phyloP scores from a whole-genome alignment of 176 grass and related monocot genomes.

The Poa annua region DNA sequence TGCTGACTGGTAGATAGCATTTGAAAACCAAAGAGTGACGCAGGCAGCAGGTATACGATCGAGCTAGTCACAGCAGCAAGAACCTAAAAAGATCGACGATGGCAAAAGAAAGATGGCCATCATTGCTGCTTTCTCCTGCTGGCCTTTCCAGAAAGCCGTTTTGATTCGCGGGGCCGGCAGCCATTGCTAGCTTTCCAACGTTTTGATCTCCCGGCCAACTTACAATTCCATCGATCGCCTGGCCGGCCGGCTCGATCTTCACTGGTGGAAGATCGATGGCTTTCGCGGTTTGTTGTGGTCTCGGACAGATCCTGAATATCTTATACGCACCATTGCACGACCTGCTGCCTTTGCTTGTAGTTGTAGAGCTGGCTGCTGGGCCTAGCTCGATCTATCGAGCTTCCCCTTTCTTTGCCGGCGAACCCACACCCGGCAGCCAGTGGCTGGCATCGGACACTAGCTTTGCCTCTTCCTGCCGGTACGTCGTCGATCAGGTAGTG shows the following conservation, averaged over 20 bases:
- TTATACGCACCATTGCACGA: slow-evolving; percentile 29
- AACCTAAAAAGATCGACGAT: slow-evolving; percentile 32
- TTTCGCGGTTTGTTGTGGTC: slow-evolving; percentile 28
- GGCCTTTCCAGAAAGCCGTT: slow-evolving; percentile 56
- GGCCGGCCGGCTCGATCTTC: slow-evolving; percentile 1
- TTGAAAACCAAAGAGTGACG: slow-evolving; percentile 4
- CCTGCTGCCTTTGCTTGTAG: slow-evolving; percentile 28
- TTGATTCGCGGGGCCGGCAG: slow-evolving; percentile 51
- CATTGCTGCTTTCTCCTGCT: slow-evolving; percentile 47
- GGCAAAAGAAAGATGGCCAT: neutral
- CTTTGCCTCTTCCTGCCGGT: neutral
- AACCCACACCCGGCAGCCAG: slow-evolving; percentile 8
- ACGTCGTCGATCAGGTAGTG: slow-evolving; percentile 22
- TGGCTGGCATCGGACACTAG: neutral
- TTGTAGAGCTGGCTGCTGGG: neutral
- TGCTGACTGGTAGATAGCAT: neutral
- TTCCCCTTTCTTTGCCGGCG: neutral
- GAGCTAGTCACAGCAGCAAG: slow-evolving; percentile 7
- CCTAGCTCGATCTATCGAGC: too few relatives aligned
- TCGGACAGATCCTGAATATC: slow-evolving; percentile 58
- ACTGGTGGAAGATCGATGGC: neutral
- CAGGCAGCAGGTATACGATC: neutral
- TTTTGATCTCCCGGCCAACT: slow-evolving; percentile 39
- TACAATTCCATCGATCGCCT: neutral
- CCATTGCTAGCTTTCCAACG: slow-evolving; percentile 33